Base-by-base conservation (phyloP, 2,329 filamentous ascomycete genomes). In the Claviceps purpurea region DNA sequence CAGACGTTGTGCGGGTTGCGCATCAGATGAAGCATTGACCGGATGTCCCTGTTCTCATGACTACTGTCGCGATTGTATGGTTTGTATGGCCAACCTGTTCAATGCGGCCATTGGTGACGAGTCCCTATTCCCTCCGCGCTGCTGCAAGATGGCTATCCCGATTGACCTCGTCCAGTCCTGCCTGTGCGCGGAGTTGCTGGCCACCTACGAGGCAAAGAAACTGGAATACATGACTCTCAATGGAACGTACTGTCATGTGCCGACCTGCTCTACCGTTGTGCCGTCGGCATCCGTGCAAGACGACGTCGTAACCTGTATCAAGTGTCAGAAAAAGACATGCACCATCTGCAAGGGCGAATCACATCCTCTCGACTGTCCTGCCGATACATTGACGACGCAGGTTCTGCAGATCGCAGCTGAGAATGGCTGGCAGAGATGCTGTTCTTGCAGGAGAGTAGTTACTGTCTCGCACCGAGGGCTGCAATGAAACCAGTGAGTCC, bases 401-500 rank as follows among this genome's bases (percentile, higher is more conserved):
- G 52, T 77, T 1, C 56, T 78, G 1, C 51, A 60, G 0, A 47
- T 73, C 1, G 76, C 74, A 0, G 52, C 56, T 0, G 54, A 65
- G 3, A 61, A 74, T 4, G 67, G 70, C 1, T 82, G 78, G 78
- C 72, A 76, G 60, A 65, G 70, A 2, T 82, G 79, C 54, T 60
- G 59, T 4, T 52, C 55, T 0, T 82, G 79, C 56, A 57, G 55
- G 2, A 54, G 64, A 1, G 38, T 82, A 11, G 67, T 82, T 0
- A 75, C 80, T n/a, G n/a, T n/a, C n/a, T 61, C 61, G 78, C 0
- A 38, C 59, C 0, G n/a, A 39, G 0, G 78, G 79, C 1, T 82
- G 79, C 54, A 67, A 75, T 49, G 78, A 82, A 50, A 81, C 82
- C 4, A 76, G 78, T 81, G 56, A 59, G 74, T 72, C 3, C 14